Evolutionary conservation across 305 asterid species (phyloP), one percentile per base, ranked within the genome.

Genomic region (Striga hermonthica): DNA sequence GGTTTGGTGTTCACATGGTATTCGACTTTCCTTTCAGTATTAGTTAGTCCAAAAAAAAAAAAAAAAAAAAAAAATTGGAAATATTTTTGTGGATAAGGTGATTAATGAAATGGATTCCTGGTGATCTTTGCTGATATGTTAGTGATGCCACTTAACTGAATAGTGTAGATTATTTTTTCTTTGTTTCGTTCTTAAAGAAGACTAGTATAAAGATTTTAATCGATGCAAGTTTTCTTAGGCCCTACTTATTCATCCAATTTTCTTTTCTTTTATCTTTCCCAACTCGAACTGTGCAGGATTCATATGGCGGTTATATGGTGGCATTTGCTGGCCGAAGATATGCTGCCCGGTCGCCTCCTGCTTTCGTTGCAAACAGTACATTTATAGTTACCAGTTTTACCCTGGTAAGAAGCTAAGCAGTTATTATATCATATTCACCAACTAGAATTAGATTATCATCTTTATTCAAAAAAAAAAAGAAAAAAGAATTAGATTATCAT

Each of bases 241-340:
- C 28, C 5, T 28, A 62, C 40, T 4, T 45, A 48, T 45, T 11
- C 62, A 65, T 60, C 67, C 31, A 22, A 22, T 22, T 1, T 48
- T 43, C 58, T 49, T 53, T 34, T 11, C 36, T 41, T 60, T 49
- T 59, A 52, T 40, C 22, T 64, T 67, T 41, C 31, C 58, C 13
- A 16, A 13, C 58, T 15, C 15, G 3, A 10, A 28, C n/a, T 56
- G 40, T 53, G 54, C 75, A 91, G 96, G 98, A 89, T 62, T 62
- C 83, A 14, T 80, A 73, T 43, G 98, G 98, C 66, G 98, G 96
- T 67, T 89, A 86, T 63, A 91, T 91, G 98, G 96, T 86, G 64
- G 98, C 98, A 70, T 89, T 91, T 76, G 91, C 98, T 72, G 96
- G 98, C 64, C 76, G 90, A 64, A 91, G 71, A 78, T 85, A 89